phyloP scores from a whole-genome alignment of 1,284 basidiomycete species.

The Ganoderma sinense region DNA sequence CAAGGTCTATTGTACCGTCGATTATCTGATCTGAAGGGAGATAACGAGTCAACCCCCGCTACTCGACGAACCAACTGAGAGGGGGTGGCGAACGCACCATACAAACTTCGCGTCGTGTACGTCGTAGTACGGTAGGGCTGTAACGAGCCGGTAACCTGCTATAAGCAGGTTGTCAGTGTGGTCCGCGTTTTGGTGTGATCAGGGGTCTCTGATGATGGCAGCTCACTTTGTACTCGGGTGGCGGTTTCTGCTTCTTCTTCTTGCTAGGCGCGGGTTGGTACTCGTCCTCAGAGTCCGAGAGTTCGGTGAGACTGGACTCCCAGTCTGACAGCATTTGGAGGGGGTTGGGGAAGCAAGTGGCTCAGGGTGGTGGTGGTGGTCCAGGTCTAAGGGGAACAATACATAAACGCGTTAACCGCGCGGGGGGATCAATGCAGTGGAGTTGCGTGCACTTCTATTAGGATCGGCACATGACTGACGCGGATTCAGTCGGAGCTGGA shows the following conservation, averaged over 20 bases:
- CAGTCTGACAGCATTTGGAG: constrained; percentile 38
- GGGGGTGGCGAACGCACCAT: constrained; percentile 42
- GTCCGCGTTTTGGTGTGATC: constrained; percentile 13
- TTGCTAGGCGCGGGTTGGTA: constrained; percentile 38
- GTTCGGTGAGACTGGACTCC: constrained; percentile 53
- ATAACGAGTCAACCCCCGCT: constrained; percentile 3
- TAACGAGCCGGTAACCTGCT: constrained; percentile 31
- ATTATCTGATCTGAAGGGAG: constrained; percentile 51
- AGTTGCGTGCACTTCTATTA: background rate
- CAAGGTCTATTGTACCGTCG: constrained; percentile 52
- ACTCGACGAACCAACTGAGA: background rate
- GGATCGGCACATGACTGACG: constrained; percentile 23
- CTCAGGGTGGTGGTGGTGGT: constrained; percentile 13
- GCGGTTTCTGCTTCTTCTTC: constrained; percentile 34
- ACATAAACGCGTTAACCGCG: background rate
- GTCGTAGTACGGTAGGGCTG: constrained; percentile 51
- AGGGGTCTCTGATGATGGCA: background rate
- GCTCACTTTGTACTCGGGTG: constrained; percentile 45
- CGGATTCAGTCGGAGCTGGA: constrained; percentile 26
- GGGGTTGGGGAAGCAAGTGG: constrained; percentile 21
- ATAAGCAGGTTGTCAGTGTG: constrained; percentile 26
- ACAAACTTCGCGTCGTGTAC: constrained; percentile 53
- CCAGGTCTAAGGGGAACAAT: constrained; percentile 2
- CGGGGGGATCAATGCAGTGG: background rate
- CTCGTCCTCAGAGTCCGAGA: constrained; percentile 47